Base-by-base conservation (phyloP, 2,329 filamentous ascomycete genomes). In the Neocatenulostroma microsporum region DNA sequence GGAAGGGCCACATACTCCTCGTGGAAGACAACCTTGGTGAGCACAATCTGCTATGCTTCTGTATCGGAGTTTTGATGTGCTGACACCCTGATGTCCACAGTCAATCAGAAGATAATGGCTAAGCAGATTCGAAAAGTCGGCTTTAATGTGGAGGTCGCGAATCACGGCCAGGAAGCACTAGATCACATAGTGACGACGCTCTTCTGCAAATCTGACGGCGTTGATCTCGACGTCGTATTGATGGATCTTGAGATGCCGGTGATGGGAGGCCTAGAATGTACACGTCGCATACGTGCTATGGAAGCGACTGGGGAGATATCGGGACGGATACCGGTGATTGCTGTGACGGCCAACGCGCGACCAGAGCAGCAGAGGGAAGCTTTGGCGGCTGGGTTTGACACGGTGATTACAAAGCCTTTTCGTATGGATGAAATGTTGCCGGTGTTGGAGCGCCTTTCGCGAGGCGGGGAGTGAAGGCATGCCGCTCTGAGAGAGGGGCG, bases 301-400 rank as follows among this genome's bases (percentile, higher is more conserved):
- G 49, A 59, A 37, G 28, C 34, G 2, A 41, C 36, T 12, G 48
- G 52, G 12, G 27, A 35, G 18, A 72, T 84, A 31, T 23, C 15
- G 2, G 28, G 42, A 1, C 50, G 54, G 11, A 46, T 56, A 1
- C 55, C 53, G 1, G 56, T 60, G 17, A 50, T 61, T 26, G 56
- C 54, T 3, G 54, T 61, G 4, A 58, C 55, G 8, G 57, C 56
- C 2, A 60, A 61, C 41, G 56, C 53, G 15, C 34, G 58, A 4
- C 42, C 46, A 1, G 57, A 59, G 37, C 56, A 60, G 39, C 51
- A 55, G n/a, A 34, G 48, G 3, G 40, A 40, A 13, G 55, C 55
- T 20, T 44, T 54, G 12, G 45, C 53, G 21, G 52, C 53, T 5
- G 58, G 58, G 3, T 59, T 60, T 54, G 55, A 59, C 34, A 46